These are phyloP conservation scores for Colletotrichum sojae DNA, from an alignment of 2,329 filamentous ascomycete genomes.

Conservation along the genomic window DNA sequence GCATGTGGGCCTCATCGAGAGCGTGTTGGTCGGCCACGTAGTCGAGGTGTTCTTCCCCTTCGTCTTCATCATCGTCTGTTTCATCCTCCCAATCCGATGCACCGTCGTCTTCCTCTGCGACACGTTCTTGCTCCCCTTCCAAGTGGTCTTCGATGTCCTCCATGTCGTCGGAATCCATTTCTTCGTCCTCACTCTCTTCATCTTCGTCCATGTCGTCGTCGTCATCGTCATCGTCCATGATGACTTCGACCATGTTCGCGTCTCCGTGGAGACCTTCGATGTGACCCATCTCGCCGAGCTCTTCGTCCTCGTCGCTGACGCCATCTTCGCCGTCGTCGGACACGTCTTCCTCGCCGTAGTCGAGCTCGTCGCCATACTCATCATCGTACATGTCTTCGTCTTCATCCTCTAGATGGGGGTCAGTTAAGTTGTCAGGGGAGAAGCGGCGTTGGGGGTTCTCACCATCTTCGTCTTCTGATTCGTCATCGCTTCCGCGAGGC, in stretches of 20 bases:
- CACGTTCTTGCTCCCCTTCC: conserved; percentile 66
- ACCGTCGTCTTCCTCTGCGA: conserved; percentile 75
- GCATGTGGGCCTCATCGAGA: conserved; percentile 63
- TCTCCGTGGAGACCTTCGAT: conserved; percentile 82
- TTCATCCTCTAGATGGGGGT: conserved; percentile 64
- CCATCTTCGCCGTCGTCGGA: conserved; percentile 86
- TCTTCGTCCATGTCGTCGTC: conserved; percentile 77
- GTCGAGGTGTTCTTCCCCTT: conserved; percentile 65
- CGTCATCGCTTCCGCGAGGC: conserved; percentile 83
- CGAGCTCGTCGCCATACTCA: conserved; percentile 93
- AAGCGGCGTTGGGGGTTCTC: conserved; percentile 40
- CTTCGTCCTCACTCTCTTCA: conserved; percentile 68
- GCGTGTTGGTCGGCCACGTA: conserved; percentile 71
- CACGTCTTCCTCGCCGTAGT: conserved; percentile 86
- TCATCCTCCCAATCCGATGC: conserved; percentile 74
- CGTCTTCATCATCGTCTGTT: conserved; percentile 68
- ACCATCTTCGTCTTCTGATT: conserved; percentile 82
- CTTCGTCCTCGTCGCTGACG: conserved; percentile 91
- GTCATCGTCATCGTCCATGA: conserved; percentile 80
- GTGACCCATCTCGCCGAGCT: conserved; percentile 85
- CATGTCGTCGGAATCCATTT: conserved; percentile 63
- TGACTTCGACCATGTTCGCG: conserved; percentile 77
- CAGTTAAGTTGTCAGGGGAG: conserved; percentile 32
- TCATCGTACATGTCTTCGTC: conserved; percentile 95
- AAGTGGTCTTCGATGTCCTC: conserved; percentile 67